Evolutionary conservation across 768 basidiomycete species (phyloP), one percentile per base, ranked within the genome.

Genomic region (Royoungia palumana): DNA sequence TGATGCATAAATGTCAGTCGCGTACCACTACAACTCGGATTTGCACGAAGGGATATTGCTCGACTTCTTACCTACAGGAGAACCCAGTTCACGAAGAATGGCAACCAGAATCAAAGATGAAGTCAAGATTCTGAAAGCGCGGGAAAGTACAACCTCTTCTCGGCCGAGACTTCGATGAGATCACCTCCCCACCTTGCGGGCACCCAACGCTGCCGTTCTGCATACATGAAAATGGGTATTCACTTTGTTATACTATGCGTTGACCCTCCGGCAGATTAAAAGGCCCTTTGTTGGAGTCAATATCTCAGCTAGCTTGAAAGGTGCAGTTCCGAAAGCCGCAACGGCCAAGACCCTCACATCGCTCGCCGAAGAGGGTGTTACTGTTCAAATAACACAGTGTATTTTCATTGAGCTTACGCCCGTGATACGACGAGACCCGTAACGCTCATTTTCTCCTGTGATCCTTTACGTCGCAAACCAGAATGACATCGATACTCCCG

Each of bases 211-310:
- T 57, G 77, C 74, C 51, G 75, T 94, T 5, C 68, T 92, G 40
- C 81, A 86, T 94, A 94, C 66, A 71, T 94, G 60, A 89, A 84
- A 74, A 72, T 69, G 69, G 91, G n/a, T n/a, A n/a, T n/a, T n/a
- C n/a, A n/a, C n/a, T n/a, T n/a, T n/a, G n/a, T n/a, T n/a, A n/a
- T n/a, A n/a, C n/a, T n/a, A n/a, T n/a, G n/a, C n/a, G n/a, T n/a
- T n/a, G n/a, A 25, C n/a, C 39, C 35, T 19, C 21, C 34, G 38
- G 28, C 60, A 93, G 89, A 89, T 92, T 81, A 95, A 95, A 67
- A 79, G 92, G n/a, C 92, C 92, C 6, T 94, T 85, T 60, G 92
- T 92, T 8, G 91, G 90, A 51, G 92, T 94, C 30, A 94, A 96
- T 64, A 83, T 95, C 6, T 79, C 88, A 16, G 89, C 92, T 9